phyloP scores from a whole-genome alignment of 2,329 filamentous ascomycete genomes.

The Celoporthe dispersa region DNA sequence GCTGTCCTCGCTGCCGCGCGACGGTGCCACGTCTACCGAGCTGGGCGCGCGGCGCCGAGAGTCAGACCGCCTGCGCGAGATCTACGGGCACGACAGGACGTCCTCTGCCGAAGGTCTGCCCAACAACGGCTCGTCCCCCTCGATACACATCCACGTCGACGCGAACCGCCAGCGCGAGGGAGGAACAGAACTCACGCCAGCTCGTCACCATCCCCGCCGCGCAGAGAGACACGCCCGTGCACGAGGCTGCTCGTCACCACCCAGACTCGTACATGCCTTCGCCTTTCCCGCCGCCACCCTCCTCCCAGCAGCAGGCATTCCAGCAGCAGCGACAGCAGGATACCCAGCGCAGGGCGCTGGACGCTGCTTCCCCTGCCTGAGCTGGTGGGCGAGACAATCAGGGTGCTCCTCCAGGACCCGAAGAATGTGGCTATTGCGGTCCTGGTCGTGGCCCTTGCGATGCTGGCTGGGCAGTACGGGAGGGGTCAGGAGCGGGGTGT shows the following conservation, averaged over 20 bases:
- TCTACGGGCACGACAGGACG: slow-evolving; percentile 48
- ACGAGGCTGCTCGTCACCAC: background rate
- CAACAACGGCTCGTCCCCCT: slow-evolving; percentile 17
- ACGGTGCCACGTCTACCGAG: slow-evolving; percentile 19
- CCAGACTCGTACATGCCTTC: slow-evolving; percentile 35
- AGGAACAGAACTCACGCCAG: slow-evolving; percentile 26
- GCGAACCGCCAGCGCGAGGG: slow-evolving; percentile 22
- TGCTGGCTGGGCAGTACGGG: slow-evolving; percentile 45
- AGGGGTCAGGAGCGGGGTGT: slow-evolving; percentile 38
- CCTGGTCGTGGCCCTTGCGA: slow-evolving; percentile 57
- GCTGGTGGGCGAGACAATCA: slow-evolving; percentile 57
- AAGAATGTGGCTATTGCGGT: slow-evolving; percentile 64
- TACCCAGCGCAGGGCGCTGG: slow-evolving; percentile 37
- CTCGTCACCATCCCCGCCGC: slow-evolving; percentile 23
- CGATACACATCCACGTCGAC: slow-evolving; percentile 29
- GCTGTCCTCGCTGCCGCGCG: slow-evolving; percentile 14
- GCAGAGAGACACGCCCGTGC: slow-evolving; percentile 8
- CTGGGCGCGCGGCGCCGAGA: slow-evolving; percentile 45
- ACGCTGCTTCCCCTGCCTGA: slow-evolving; percentile 57
- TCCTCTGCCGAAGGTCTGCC: slow-evolving; percentile 29
- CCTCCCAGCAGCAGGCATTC: slow-evolving; percentile 37
- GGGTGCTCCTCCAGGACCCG: slow-evolving; percentile 59
- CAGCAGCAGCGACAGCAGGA: slow-evolving; percentile 38
- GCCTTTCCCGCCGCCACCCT: slow-evolving; percentile 35
- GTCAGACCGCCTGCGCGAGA: slow-evolving; percentile 57